Base-by-base conservation (phyloP, 805 yeast genomes). In the Spathaspora passalidarum region DNA sequence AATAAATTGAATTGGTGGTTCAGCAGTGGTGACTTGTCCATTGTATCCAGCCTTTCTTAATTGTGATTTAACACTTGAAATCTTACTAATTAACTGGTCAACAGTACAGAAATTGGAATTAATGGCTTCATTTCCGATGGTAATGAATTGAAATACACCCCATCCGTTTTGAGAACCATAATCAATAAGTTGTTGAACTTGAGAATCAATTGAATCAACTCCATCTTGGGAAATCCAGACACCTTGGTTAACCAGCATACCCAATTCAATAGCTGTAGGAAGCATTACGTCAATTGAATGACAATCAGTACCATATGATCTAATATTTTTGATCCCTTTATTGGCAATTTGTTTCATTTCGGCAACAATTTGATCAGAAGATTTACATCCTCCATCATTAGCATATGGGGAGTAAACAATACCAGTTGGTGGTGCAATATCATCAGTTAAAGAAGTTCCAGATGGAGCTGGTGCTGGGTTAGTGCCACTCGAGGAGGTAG, bases 291-390 rank as follows among this genome's bases (percentile, higher is more conserved):
- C 59, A 41, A 87, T 65, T 20, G 86, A 79, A 61, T 79, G 74
- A 71, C 97, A 91, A 65, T 91, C 97, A 48, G 88, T 85, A 55
- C 96, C 96, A 61, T 91, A 91, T 44, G 88, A 62, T 71, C 97
- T 81, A 44, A 91, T 68, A 43, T 77, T 76, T 34, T 67, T 60
- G 56, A 90, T 82, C 45, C 89, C 87, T 59, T 80, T 81, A 46
- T 76, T 61, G 20, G 66, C 59, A 56, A 91, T 86, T 49, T 68
- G 56, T 23, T 69, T 53, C 48, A 91, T 71, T 63, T 91, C 97
- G 18, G 68, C 50, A 40, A 63, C 48, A 38, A 91, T 86, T 11
- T 77, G 60, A 45, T 59, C 68, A 38, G 74, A 65, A 49, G 69
- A 72, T 61, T 88, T 90, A 70, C 97, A 90, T 2, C 78, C 51